Percentiles rank a stretch among this genome's conserved stretches.
Conservation (phyloP, 805 yeast species). For the Metschnikowia borealis region DNA sequence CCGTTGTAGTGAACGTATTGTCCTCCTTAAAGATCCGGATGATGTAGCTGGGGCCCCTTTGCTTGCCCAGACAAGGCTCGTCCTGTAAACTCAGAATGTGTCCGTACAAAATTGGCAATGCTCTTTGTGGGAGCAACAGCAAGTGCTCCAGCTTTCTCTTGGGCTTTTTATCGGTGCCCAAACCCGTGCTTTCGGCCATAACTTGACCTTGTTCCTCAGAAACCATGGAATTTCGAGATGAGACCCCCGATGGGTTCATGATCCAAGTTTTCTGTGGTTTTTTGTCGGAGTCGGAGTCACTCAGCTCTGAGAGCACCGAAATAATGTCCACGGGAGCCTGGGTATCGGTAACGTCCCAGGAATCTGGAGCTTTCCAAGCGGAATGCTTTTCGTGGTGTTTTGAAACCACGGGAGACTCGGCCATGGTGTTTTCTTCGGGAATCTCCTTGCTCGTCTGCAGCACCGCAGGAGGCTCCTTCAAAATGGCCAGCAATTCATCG, state of each 20-base stretch:
- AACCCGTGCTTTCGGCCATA: not conserved
- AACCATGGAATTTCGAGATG: not conserved
- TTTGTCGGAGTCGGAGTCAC: constrained; percentile 7
- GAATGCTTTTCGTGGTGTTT: constrained; percentile 14
- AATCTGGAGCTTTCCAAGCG: constrained; percentile 45
- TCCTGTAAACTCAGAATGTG: constrained; percentile 5
- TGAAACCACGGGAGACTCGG: constrained; percentile 5
- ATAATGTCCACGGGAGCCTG: constrained; percentile 6
- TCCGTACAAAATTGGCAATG: constrained; percentile 35
- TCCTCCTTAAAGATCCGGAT: constrained; percentile 79
- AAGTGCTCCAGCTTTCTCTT: constrained; percentile 7
- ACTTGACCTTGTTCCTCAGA: not conserved
- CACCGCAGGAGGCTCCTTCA: constrained; percentile 24
- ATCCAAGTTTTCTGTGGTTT: not conserved
- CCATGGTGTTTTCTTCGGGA: not conserved
- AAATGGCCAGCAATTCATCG: constrained; percentile 50
- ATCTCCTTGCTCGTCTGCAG: not conserved
- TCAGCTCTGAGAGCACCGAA: constrained; percentile 11
- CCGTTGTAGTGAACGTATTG: constrained; percentile 78
- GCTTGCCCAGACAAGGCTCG: not conserved
- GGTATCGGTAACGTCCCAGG: constrained; percentile 43
- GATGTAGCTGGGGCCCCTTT: constrained; percentile 39
- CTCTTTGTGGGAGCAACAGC: constrained; percentile 10
- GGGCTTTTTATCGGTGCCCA: constrained; percentile 5
- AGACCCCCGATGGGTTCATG: not conserved